phyloP scores from a whole-genome alignment of 306 rosid genomes.

The Lathyrus sativus region DNA sequence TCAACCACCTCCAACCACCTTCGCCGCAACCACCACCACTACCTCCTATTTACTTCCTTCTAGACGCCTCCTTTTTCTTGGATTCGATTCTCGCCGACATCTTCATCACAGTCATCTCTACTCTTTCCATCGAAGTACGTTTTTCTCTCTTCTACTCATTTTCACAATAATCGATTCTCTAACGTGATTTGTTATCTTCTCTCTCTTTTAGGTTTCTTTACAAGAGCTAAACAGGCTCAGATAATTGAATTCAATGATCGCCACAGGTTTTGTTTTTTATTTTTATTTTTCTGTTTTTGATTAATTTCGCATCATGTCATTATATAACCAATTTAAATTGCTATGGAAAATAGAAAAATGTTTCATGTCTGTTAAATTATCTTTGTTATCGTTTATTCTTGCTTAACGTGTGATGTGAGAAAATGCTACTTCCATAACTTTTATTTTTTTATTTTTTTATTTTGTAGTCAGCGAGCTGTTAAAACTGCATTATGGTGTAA shows the following conservation, averaged over 20 bases:
- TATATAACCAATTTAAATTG: neutral
- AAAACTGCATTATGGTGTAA: conserved; percentile 97
- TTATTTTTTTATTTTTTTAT: conserved; percentile 9
- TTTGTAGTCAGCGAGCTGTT: conserved; percentile 85
- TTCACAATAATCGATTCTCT: neutral
- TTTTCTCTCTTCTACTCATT: neutral
- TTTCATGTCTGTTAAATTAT: neutral
- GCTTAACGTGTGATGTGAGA: conserved; percentile 10
- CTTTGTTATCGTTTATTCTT: neutral
- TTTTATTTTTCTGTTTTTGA: neutral
- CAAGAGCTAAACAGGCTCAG: conserved; percentile 71
- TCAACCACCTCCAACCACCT: conserved; percentile 32
- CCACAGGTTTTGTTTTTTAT: conserved; percentile 57
- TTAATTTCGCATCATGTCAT: conserved; percentile 6
- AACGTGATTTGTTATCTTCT: neutral
- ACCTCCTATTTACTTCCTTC: conserved; percentile 35
- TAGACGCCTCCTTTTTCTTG: conserved; percentile 38
- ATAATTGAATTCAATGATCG: conserved; percentile 65
- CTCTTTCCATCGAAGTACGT: conserved; percentile 55
- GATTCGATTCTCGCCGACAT: conserved; percentile 34
- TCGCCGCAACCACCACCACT: neutral
- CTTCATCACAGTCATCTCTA: conserved; percentile 31
- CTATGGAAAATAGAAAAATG: neutral
- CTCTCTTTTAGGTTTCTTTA: conserved; percentile 56
- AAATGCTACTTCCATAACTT: neutral